Percentiles rank a stretch among this genome's conserved stretches.
These are phyloP conservation scores for Candida hungchunana DNA, from an alignment of 805 yeast species.

Conservation along the genomic window DNA sequence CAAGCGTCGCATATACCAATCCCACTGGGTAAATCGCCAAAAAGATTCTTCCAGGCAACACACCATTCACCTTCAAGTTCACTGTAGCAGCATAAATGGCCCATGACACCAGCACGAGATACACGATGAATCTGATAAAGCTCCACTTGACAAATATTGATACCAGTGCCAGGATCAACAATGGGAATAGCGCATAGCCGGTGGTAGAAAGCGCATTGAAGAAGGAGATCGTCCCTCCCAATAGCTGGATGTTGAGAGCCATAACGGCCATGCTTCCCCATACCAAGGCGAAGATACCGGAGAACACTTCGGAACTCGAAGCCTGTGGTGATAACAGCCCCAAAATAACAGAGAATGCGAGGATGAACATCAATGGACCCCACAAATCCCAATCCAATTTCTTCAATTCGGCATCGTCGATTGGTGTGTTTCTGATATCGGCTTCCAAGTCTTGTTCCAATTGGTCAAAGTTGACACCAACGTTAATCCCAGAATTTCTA, in stretches of 20 bases:
- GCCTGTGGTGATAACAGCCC: conserved; percentile 26
- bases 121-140: conserved; percentile 44
- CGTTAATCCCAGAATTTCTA: conserved; percentile 28
- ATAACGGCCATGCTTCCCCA: conserved; percentile 61
- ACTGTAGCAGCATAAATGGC: conserved; percentile 59
- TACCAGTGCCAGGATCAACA: conserved; percentile 48
- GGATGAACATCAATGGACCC: conserved; percentile 68
- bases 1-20: conserved; percentile 54
- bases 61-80: conserved; percentile 60
- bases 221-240: conserved; percentile 58
- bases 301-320: conserved; percentile 49
- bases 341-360: conserved; percentile 49
- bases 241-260: conserved; percentile 60
- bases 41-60: conserved; percentile 54
- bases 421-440: conserved; percentile 21
- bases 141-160: conserved; percentile 45
- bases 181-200: conserved; percentile 68
- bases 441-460: conserved; percentile 27
- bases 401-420: conserved; percentile 24
- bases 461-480: conserved; percentile 28
- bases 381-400: conserved; percentile 57
- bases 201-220: conserved; percentile 65
- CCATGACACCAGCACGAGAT: conserved; percentile 50
- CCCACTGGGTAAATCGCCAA: conserved; percentile 66
- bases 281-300: conserved; percentile 57